Evolutionary conservation across 1,139 yeast genomes (phyloP).

Genomic region (Geotrichum klebahnii): DNA sequence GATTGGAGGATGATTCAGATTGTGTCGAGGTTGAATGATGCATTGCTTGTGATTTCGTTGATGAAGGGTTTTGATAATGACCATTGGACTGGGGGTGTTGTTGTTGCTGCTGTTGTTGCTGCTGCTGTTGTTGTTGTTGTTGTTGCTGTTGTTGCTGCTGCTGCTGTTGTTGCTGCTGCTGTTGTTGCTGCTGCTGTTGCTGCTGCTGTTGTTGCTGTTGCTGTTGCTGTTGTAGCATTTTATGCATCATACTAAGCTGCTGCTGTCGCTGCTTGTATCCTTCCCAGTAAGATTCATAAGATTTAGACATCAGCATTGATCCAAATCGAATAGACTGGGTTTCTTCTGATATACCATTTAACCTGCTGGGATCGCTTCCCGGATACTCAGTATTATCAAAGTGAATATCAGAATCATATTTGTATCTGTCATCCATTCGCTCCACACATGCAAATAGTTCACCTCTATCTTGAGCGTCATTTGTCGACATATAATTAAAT

Average conservation of each 20-base stretch:
- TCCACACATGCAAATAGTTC: slow-evolving; percentile 32
- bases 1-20: no score
- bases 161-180: slow-evolving; percentile 28
- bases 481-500: no score
- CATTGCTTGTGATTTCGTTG: no score
- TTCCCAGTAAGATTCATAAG: slow-evolving; percentile 65
- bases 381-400: slow-evolving; percentile 52
- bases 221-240: slow-evolving; percentile 35
- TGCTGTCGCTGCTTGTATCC: slow-evolving; percentile 47
- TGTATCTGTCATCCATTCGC: slow-evolving; percentile 68
- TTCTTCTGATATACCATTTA: slow-evolving; percentile 78
- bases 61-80: slow-evolving; percentile 30
- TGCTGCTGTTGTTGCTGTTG: slow-evolving; percentile 30
- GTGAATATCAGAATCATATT: slow-evolving; percentile 63
- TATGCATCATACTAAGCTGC: slow-evolving; percentile 41
- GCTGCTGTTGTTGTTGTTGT: no score
- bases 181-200: slow-evolving; percentile 32
- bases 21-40: no score
- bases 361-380: slow-evolving; percentile 58
- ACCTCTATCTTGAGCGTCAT: slow-evolving; percentile 24
- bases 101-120: no score
- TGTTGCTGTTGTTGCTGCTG: slow-evolving; percentile 24
- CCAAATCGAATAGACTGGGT: slow-evolving; percentile 91
- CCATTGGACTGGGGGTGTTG: slow-evolving; percentile 22
- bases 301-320: slow-evolving; percentile 80